A percentile compares a stretch with the other conserved stretches of the same genome.
Conservation (phyloP, 441 rosid species). For the Jatropha multifida region DNA sequence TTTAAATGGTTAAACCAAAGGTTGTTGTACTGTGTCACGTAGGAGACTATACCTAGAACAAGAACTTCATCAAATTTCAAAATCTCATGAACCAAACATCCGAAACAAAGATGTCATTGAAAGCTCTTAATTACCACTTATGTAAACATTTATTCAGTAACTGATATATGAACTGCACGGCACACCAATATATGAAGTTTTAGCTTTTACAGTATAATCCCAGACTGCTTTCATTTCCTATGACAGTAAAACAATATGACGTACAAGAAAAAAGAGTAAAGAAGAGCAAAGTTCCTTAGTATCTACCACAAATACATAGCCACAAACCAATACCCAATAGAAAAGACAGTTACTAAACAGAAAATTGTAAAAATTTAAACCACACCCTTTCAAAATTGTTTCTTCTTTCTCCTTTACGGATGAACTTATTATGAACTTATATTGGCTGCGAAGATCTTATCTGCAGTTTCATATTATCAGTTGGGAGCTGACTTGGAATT, state of each 20-base stretch:
- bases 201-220: slow-evolving; percentile 52
- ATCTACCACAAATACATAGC: slow-evolving; percentile 49
- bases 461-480: slow-evolving; percentile 68
- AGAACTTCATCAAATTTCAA: background rate
- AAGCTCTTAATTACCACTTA: slow-evolving; percentile 14
- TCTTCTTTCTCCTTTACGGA: slow-evolving; percentile 26
- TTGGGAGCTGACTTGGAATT: slow-evolving; percentile 50
- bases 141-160: slow-evolving; percentile 32
- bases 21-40: background rate
- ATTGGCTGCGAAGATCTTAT: slow-evolving; percentile 74
- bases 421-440: slow-evolving; percentile 42
- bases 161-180: slow-evolving; percentile 38
- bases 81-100: slow-evolving; percentile 3
- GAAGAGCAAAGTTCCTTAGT: slow-evolving; percentile 40
- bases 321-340: slow-evolving; percentile 55
- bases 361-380: slow-evolving; percentile 42
- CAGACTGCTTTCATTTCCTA: slow-evolving; percentile 37
- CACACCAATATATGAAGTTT: slow-evolving; percentile 26
- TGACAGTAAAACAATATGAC: slow-evolving; percentile 32
- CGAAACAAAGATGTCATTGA: background rate
- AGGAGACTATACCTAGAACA: background rate
- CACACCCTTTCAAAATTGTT: slow-evolving; percentile 59
- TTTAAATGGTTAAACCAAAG: background rate
- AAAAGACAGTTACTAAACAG: slow-evolving; percentile 33
- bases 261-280: slow-evolving; percentile 24